phyloP scores from a whole-genome alignment of 2,329 filamentous ascomycete species.

The Aspergillus awamori region DNA sequence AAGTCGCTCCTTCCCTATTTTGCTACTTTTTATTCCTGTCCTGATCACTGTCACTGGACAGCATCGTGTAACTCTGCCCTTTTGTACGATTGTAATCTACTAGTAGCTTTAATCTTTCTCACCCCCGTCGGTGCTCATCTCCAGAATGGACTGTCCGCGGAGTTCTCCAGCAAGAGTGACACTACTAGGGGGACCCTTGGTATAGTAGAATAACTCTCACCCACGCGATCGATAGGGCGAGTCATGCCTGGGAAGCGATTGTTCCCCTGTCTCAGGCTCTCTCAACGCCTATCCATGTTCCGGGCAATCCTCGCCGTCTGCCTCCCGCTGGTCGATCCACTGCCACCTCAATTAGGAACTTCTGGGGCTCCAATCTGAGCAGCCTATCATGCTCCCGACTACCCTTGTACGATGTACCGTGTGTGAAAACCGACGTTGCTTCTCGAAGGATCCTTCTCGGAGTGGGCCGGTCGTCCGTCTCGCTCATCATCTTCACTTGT shows the following conservation, averaged over 20 bases:
- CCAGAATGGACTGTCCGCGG: not conserved
- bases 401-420: not conserved
- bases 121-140: too few relatives aligned
- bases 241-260: not conserved
- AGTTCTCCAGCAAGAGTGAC: not conserved
- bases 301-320: slow-evolving; percentile 8
- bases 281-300: not conserved
- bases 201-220: not conserved
- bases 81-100: too few relatives aligned
- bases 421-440: not conserved
- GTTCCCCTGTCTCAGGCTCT: not conserved
- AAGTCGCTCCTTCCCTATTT: not conserved
- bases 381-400: not conserved
- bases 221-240: not conserved
- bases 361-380: not conserved
- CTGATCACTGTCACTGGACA: too few relatives aligned
- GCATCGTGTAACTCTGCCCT: too few relatives aligned
- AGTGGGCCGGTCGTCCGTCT: not conserved
- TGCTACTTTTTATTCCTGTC: too few relatives aligned
- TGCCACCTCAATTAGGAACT: not conserved
- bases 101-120: too few relatives aligned
- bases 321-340: slow-evolving; percentile 5
- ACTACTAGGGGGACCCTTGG: too few relatives aligned
- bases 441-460: slow-evolving; percentile 3
- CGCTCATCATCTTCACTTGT: not conserved